These are phyloP conservation scores for Saccharomycopsis hybrid DNA, from an alignment of 1,139 yeast genomes.

Conservation along the genomic window DNA sequence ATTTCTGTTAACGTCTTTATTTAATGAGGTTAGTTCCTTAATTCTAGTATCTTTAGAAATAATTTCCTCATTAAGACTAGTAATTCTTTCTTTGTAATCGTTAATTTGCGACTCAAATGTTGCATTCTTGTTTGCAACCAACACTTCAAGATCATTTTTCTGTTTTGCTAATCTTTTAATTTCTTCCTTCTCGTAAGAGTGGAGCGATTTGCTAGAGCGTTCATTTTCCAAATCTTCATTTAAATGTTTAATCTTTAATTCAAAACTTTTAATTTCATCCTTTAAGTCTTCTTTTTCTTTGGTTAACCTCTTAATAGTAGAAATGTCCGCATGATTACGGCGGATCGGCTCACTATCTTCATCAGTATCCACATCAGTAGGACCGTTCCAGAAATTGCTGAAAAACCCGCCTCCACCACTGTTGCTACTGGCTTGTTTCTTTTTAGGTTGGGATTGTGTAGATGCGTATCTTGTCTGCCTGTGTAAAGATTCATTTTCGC, in stretches of 20 bases:
- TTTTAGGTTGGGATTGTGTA: slow-evolving; percentile 20
- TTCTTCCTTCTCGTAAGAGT: slow-evolving; percentile 20
- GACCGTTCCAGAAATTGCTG: slow-evolving; percentile 15
- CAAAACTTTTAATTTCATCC: slow-evolving; percentile 19
- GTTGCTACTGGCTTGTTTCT: neutral
- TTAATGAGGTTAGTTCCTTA: neutral
- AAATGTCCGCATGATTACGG: too few species aligned
- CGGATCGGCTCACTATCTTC: too few species aligned
- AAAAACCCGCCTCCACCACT: slow-evolving; percentile 13
- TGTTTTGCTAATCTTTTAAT: slow-evolving; percentile 16
- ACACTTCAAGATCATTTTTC: slow-evolving; percentile 18
- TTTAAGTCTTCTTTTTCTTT: slow-evolving; percentile 14
- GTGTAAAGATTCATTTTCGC: slow-evolving; percentile 22
- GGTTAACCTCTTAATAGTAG: slow-evolving; percentile 8
- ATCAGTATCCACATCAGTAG: slow-evolving; percentile 13
- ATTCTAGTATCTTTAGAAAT: slow-evolving; percentile 8
- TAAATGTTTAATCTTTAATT: slow-evolving; percentile 21
- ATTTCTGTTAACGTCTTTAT: too few species aligned
- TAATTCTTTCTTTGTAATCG: slow-evolving; percentile 14
- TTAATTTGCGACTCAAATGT: slow-evolving; percentile 16
- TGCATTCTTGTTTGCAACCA: slow-evolving; percentile 21
- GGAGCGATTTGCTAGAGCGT: slow-evolving; percentile 19
- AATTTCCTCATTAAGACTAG: slow-evolving; percentile 6
- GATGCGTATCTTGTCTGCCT: slow-evolving; percentile 21
- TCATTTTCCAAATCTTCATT: slow-evolving; percentile 24